Conservation (phyloP, 1,284 basidiomycete genomes). For the Ceratobasidium sp. region DNA sequence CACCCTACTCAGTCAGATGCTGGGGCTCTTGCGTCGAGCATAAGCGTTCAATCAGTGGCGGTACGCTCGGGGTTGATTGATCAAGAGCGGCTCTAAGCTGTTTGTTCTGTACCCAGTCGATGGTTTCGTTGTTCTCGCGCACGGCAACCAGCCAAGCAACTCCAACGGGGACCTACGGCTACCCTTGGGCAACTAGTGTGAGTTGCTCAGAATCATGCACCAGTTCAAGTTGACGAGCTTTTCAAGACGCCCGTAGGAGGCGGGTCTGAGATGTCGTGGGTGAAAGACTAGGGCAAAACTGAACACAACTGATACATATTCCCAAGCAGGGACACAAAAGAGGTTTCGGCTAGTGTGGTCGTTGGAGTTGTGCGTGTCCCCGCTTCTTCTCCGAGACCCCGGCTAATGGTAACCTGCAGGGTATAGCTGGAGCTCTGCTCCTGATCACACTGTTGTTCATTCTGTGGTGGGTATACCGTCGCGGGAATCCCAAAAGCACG, state of each 20-base stretch:
- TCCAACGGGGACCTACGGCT: background rate
- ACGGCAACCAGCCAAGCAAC: background rate
- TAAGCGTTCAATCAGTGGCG: slow-evolving; percentile 26
- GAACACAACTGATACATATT: background rate
- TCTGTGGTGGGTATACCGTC: background rate
- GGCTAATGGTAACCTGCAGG: slow-evolving; percentile 3
- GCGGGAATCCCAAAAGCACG: background rate
- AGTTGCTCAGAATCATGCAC: background rate
- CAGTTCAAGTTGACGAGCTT: background rate
- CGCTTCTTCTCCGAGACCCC: background rate
- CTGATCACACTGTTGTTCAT: background rate
- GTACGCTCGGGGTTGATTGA: background rate
- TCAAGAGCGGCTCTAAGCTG: background rate
- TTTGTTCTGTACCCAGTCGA: slow-evolving; percentile 22
- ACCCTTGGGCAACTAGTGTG: background rate
- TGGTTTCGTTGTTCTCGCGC: background rate
- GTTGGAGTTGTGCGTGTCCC: slow-evolving; percentile 22
- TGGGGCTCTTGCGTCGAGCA: slow-evolving; percentile 21
- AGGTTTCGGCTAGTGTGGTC: background rate
- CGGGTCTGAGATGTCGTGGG: background rate
- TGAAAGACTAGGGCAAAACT: background rate
- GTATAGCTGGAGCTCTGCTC: slow-evolving; percentile 11
- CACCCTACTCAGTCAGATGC: slow-evolving; percentile 2
- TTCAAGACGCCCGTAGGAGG: background rate
- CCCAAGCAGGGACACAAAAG: slow-evolving; percentile 3